phyloP scores from a whole-genome alignment of 768 basidiomycete genomes.

The Mycena olivaceomarginata region DNA sequence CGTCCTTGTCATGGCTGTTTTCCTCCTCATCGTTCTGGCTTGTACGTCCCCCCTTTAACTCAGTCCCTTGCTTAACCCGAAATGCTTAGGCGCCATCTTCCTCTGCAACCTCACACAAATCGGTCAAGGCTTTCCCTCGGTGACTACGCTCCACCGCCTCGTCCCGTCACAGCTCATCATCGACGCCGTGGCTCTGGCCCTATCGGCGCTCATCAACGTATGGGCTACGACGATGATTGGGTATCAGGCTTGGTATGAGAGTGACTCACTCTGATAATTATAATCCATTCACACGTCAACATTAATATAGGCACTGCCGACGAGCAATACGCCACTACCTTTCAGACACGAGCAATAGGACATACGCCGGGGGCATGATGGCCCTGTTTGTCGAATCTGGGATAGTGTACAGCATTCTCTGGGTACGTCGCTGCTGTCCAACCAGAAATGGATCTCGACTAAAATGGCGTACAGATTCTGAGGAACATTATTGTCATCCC shows the following conservation, averaged over 20 bases:
- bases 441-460: neutral
- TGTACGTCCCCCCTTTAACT: neutral
- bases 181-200: neutral
- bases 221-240: slow-evolving; percentile 1
- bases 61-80: neutral
- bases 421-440: neutral
- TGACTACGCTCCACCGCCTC: neutral
- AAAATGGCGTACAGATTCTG: neutral
- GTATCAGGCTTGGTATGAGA: neutral
- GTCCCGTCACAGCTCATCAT: neutral
- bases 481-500: slow-evolving; percentile 7
- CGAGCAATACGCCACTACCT: neutral
- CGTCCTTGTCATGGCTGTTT: neutral
- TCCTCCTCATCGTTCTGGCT: neutral
- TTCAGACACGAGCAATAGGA: neutral
- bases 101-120: neutral
- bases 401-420: neutral
- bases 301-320: neutral
- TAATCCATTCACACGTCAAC: neutral
- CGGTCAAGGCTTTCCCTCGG: neutral
- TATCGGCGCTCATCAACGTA: neutral
- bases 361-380: neutral
- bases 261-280: neutral
- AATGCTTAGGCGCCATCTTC: neutral
- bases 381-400: neutral